phyloP scores from a whole-genome alignment of 2,329 filamentous ascomycete genomes.

The Sporothrix curviconia region DNA sequence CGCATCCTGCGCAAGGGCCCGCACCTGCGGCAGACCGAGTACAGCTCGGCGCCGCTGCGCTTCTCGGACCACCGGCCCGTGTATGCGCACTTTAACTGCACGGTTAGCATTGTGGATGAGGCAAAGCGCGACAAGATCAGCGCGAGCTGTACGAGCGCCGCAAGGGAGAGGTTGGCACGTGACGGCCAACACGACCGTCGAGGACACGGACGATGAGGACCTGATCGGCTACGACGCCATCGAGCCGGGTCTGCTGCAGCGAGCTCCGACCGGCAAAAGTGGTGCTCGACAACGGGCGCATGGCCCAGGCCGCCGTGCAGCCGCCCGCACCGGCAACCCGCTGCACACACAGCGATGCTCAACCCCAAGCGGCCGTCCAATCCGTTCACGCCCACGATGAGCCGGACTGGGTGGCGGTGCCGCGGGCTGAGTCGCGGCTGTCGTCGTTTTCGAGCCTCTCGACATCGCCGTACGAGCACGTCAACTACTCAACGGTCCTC shows the following conservation, averaged over 20 bases:
- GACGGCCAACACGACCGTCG: slow-evolving; percentile 47
- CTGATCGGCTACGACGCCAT: slow-evolving; percentile 75
- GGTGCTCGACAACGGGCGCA: slow-evolving; percentile 65
- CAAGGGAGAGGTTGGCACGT: slow-evolving; percentile 58
- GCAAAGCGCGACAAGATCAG: slow-evolving; percentile 64
- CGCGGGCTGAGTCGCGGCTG: slow-evolving; percentile 46
- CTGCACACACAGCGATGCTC: slow-evolving; percentile 49
- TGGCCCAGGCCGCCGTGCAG: slow-evolving; percentile 65
- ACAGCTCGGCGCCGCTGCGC: slow-evolving; percentile 71
- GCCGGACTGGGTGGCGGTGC: slow-evolving; percentile 73
- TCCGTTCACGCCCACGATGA: slow-evolving; percentile 71
- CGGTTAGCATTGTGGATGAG: slow-evolving; percentile 75
- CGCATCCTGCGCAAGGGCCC: slow-evolving; percentile 80
- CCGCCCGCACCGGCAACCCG: slow-evolving; percentile 49
- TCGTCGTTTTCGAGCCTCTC: slow-evolving; percentile 52
- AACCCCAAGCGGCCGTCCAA: slow-evolving; percentile 74
- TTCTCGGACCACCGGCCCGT: slow-evolving; percentile 98
- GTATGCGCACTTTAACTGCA: slow-evolving; percentile 80
- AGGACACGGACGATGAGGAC: slow-evolving; percentile 69
- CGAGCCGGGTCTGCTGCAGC: slow-evolving; percentile 66
- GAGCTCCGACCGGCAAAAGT: slow-evolving; percentile 62
- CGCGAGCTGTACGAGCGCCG: slow-evolving; percentile 67
- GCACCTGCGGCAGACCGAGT: slow-evolving; percentile 75
- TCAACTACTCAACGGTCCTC: slow-evolving; percentile 43
- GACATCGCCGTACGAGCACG: slow-evolving; percentile 53